phyloP scores from a whole-genome alignment of 2,329 filamentous ascomycete genomes.

The Cladosporium sp. region DNA sequence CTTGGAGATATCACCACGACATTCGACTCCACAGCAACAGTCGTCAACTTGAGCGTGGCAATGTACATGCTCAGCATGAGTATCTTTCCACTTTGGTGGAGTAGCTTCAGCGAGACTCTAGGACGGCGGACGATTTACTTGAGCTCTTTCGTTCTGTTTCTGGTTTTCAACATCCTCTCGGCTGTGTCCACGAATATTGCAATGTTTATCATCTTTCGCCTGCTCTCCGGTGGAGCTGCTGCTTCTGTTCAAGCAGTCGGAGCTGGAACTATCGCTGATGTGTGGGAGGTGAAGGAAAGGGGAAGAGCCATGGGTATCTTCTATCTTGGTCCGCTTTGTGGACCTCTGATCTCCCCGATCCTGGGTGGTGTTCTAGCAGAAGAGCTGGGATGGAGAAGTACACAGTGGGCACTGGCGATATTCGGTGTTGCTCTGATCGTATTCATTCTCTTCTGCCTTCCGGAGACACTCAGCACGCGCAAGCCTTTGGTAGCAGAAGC shows the following conservation, averaged over 20 bases:
- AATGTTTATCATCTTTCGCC: constrained; percentile 73
- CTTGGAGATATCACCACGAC: constrained; percentile 60
- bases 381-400: constrained; percentile 67
- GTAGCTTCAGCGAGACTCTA: constrained; percentile 66
- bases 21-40: constrained; percentile 57
- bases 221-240: constrained; percentile 69
- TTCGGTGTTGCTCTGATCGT: constrained; percentile 59
- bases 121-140: constrained; percentile 77
- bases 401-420: constrained; percentile 70
- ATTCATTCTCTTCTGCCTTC: constrained; percentile 56
- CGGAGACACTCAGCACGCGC: constrained; percentile 53
- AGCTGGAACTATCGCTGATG: constrained; percentile 75
- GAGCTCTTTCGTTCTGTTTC: constrained; percentile 66
- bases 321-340: constrained; percentile 72
- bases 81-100: constrained; percentile 85
- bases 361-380: constrained; percentile 69
- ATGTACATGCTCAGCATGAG: constrained; percentile 76
- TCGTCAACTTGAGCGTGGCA: constrained; percentile 71
- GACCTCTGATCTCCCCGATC: constrained; percentile 70
- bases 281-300: constrained; percentile 69
- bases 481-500: constrained; percentile 30
- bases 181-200: constrained; percentile 64
- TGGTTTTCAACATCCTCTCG: constrained; percentile 64
- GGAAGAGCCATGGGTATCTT: constrained; percentile 79
- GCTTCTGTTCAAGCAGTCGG: constrained; percentile 79